Evolutionary conservation across 768 basidiomycete species (phyloP).

Genomic region (Russula griseocarnosa): DNA sequence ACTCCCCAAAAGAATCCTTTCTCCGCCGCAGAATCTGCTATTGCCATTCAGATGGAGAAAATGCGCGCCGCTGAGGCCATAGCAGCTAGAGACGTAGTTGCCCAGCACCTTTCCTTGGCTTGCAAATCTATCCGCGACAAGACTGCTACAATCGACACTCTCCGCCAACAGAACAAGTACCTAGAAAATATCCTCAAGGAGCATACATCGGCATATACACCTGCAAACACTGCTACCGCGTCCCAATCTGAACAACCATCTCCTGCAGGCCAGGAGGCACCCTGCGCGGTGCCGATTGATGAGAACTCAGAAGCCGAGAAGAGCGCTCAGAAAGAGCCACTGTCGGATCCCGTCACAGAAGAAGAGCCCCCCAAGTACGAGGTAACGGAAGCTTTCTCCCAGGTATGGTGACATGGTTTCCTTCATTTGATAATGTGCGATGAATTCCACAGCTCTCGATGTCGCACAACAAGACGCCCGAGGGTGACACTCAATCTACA

Average conservation of each 20-base stretch:
- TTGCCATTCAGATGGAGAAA: conserved; percentile 27
- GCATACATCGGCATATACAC: conserved; percentile 22
- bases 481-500: conserved; percentile 22
- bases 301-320: not conserved
- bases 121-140: conserved; percentile 28
- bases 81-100: conserved; percentile 28
- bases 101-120: conserved; percentile 26
- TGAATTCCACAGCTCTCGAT: conserved; percentile 6
- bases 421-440: not conserved
- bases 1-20: conserved; percentile 16
- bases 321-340: conserved; percentile 1
- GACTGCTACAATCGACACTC: conserved; percentile 17
- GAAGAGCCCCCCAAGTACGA: conserved; percentile 24
- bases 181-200: conserved; percentile 35
- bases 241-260: conserved; percentile 1
- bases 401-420: not conserved
- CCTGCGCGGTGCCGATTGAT: not conserved
- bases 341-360: not conserved
- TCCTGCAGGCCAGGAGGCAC: conserved; percentile 12
- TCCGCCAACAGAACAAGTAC: conserved; percentile 24
- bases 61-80: conserved; percentile 24
- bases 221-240: not conserved
- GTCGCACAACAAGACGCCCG: conserved; percentile 17
- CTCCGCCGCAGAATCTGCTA: conserved; percentile 27
- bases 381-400: conserved; percentile 16